These are phyloP conservation scores for Adiantum capillusveneris DNA, from an alignment of 75 land plant genomes.

Conservation along the genomic window DNA sequence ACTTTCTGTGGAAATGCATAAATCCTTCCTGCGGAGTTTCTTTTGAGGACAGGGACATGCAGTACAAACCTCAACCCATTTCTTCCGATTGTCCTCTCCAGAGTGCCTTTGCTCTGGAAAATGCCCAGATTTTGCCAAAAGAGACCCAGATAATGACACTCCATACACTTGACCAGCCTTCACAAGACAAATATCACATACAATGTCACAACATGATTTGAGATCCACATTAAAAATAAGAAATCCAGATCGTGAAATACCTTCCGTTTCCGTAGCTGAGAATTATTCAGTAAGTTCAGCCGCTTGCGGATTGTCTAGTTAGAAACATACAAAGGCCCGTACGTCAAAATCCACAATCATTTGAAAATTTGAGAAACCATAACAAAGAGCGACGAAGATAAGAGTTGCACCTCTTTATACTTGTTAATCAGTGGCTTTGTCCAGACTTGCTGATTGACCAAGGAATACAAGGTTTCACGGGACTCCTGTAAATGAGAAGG, in stretches of 20 bases:
- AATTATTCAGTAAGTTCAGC: conserved; percentile 78
- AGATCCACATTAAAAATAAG: no score
- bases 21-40: no score
- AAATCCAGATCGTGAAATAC: no score
- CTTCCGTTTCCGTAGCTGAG: conserved; percentile 93
- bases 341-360: background rate
- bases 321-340: conserved; percentile 7
- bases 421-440: conserved; percentile 40
- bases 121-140: conserved; percentile 60
- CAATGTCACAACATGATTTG: no score
- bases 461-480: conserved; percentile 47
- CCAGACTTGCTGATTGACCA: conserved; percentile 24
- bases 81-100: conserved; percentile 73
- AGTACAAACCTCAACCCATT: conserved; percentile 94
- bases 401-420: conserved; percentile 66
- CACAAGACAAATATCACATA: conserved; percentile 2
- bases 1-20: no score
- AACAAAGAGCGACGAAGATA: conserved; percentile 2
- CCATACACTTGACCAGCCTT: conserved; percentile 35
- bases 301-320: conserved; percentile 75
- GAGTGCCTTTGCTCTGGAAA: conserved; percentile 81
- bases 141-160: conserved; percentile 71
- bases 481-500: conserved; percentile 39
- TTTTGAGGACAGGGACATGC: no score
- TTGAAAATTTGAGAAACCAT: background rate